These are phyloP conservation scores for Phyllosticta paracitricarpa DNA, from an alignment of 2,329 filamentous ascomycete genomes.

Conservation along the genomic window DNA sequence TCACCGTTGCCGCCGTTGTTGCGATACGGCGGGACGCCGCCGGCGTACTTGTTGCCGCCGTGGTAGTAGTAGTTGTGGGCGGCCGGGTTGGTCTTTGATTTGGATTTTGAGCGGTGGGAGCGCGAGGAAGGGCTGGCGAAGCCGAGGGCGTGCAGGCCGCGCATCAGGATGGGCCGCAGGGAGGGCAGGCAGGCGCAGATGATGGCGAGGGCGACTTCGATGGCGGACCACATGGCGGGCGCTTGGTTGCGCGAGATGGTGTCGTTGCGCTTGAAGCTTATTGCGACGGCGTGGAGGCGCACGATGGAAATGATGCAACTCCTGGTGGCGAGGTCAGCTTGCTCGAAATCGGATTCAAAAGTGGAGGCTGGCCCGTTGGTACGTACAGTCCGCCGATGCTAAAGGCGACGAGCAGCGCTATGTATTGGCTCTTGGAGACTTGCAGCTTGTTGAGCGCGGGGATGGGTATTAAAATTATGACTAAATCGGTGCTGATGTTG, in stretches of 20 bases:
- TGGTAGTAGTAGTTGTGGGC: not conserved
- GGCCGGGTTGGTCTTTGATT: not conserved
- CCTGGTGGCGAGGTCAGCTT: conserved; percentile 2
- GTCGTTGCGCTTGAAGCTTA: conserved; percentile 19
- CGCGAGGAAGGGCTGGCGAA: not conserved
- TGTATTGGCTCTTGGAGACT: not conserved
- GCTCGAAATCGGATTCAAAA: too few species aligned
- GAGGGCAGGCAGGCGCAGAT: conserved; percentile 26
- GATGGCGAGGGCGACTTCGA: conserved; percentile 24
- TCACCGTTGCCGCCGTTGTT: too few species aligned
- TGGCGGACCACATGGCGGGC: conserved; percentile 16
- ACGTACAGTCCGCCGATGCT: conserved; percentile 26
- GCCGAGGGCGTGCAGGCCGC: conserved; percentile 30
- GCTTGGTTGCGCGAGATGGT: not conserved
- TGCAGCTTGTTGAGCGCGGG: conserved; percentile 13
- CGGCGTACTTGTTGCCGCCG: not conserved
- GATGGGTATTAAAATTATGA: conserved; percentile 18
- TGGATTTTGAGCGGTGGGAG: not conserved
- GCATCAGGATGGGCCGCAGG: conserved; percentile 23
- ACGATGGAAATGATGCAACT: conserved; percentile 21
- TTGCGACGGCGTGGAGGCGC: conserved; percentile 17
- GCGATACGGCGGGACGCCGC: not conserved
- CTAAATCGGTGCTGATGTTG: conserved; percentile 14
- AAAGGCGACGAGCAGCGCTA: conserved; percentile 17
- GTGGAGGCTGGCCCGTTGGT: not conserved